A percentile compares a stretch with the other conserved stretches of the same genome.
Conservation (phyloP, 2,329 filamentous ascomycete genomes). For the Hortaea sp. region DNA sequence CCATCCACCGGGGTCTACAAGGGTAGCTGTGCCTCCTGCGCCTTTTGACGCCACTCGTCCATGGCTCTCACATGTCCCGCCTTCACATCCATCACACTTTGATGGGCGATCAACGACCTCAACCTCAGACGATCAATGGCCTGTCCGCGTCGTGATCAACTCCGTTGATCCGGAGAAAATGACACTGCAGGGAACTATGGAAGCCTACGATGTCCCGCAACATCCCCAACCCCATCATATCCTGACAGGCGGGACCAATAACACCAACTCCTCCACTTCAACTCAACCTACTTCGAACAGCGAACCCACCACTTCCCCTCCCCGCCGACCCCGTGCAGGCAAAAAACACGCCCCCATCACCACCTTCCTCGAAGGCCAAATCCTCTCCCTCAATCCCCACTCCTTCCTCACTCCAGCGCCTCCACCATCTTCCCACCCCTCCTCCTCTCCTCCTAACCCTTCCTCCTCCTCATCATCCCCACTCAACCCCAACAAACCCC, state of each 20-base stretch:
- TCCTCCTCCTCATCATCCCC: too few relatives aligned
- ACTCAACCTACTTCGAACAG: background rate
- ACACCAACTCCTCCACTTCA: background rate
- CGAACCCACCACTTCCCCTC: background rate
- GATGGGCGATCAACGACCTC: too few relatives aligned
- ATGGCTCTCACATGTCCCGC: conserved; percentile 27
- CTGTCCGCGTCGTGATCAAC: conserved; percentile 57
- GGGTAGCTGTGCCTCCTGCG: conserved; percentile 4
- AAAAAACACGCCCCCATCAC: conserved; percentile 46
- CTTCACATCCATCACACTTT: conserved; percentile 23
- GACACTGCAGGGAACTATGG: conserved; percentile 58
- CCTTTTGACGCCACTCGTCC: conserved; percentile 26
- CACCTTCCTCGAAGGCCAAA: conserved; percentile 59
- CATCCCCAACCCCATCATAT: conserved; percentile 24
- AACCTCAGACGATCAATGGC: conserved; percentile 45
- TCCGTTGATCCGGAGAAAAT: conserved; percentile 50
- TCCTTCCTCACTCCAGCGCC: conserved; percentile 41
- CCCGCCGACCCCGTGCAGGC: conserved; percentile 22
- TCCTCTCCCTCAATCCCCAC: conserved; percentile 49
- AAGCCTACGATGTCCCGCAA: conserved; percentile 56
- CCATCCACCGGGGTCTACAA: conserved; percentile 19
- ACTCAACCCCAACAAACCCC: background rate
- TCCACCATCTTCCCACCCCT: conserved; percentile 16
- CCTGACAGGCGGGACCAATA: conserved; percentile 3
- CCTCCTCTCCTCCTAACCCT: background rate